A percentile compares a stretch with the other conserved stretches of the same genome.
phyloP scores from a whole-genome alignment of 768 basidiomycete species.

The Calocera cornea region DNA sequence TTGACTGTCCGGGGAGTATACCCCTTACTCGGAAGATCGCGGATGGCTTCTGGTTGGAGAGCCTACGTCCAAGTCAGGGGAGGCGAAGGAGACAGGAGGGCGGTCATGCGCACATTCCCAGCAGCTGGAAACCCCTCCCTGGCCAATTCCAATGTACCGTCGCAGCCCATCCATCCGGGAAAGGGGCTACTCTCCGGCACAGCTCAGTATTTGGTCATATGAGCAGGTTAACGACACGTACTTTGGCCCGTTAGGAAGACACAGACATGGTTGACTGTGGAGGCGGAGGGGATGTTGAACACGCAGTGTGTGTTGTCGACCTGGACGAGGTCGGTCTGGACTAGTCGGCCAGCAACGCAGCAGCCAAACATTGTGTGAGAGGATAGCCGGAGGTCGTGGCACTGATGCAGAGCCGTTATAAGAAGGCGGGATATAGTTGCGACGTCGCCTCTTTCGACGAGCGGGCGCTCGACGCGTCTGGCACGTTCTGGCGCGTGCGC shows the following conservation, averaged over 20 bases:
- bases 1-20: slow-evolving; percentile 33
- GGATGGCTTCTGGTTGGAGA: slow-evolving; percentile 81
- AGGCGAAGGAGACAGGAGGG: not conserved
- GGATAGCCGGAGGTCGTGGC: not conserved
- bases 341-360: slow-evolving; percentile 16
- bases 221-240: slow-evolving; percentile 24
- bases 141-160: slow-evolving; percentile 81
- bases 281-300: slow-evolving; percentile 59
- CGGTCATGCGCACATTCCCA: slow-evolving; percentile 54
- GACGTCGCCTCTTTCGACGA: not conserved
- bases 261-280: slow-evolving; percentile 68
- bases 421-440: not conserved
- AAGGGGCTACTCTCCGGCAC: slow-evolving; percentile 39
- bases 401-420: not conserved
- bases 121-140: slow-evolving; percentile 69
- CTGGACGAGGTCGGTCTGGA: slow-evolving; percentile 65
- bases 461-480: not conserved
- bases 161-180: slow-evolving; percentile 72
- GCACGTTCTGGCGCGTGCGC: not conserved
- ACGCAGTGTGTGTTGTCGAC: slow-evolving; percentile 72
- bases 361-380: slow-evolving; percentile 16
- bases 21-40: slow-evolving; percentile 75
- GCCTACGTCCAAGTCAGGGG: slow-evolving; percentile 31
- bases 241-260: slow-evolving; percentile 73
- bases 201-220: slow-evolving; percentile 6